phyloP scores from a whole-genome alignment of 2,329 filamentous ascomycete genomes.

The Ploettnerulaceae sp. region DNA sequence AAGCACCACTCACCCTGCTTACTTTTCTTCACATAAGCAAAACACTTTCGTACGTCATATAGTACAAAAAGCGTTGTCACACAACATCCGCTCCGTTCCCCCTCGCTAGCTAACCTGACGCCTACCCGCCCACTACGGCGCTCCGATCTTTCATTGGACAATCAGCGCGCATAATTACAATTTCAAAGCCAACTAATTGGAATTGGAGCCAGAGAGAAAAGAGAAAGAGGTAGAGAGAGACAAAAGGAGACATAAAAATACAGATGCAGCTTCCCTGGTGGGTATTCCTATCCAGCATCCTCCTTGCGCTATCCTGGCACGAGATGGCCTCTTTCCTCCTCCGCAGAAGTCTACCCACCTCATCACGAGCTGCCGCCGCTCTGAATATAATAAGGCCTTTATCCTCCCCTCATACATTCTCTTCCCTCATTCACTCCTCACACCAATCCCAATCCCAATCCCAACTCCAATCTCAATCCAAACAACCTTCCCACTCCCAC shows the following conservation, averaged over 20 bases:
- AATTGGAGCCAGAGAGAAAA: background rate
- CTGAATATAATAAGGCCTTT: too few relatives aligned
- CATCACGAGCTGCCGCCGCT: too few relatives aligned
- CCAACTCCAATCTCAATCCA: background rate
- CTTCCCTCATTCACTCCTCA: too few relatives aligned
- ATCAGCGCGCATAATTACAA: background rate
- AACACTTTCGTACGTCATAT: too few relatives aligned
- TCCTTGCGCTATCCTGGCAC: conserved; percentile 7
- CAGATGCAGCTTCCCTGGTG: conserved; percentile 12
- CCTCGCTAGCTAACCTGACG: too few relatives aligned
- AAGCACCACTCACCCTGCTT: background rate
- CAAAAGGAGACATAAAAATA: too few relatives aligned
- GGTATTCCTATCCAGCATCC: conserved; percentile 1
- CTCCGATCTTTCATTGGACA: background rate
- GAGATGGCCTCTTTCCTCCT: conserved; percentile 9
- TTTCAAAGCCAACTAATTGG: background rate
- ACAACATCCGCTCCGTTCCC: background rate
- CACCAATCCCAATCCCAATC: background rate
- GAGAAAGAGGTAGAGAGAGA: too few relatives aligned
- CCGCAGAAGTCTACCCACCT: too few relatives aligned
- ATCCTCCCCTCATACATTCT: too few relatives aligned
- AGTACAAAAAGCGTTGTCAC: too few relatives aligned
- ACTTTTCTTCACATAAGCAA: background rate
- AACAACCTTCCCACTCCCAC: background rate
- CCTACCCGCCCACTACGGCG: too few relatives aligned